Base-by-base conservation (phyloP, 2,329 filamentous ascomycete genomes). In the Colletotrichum lentis region DNA sequence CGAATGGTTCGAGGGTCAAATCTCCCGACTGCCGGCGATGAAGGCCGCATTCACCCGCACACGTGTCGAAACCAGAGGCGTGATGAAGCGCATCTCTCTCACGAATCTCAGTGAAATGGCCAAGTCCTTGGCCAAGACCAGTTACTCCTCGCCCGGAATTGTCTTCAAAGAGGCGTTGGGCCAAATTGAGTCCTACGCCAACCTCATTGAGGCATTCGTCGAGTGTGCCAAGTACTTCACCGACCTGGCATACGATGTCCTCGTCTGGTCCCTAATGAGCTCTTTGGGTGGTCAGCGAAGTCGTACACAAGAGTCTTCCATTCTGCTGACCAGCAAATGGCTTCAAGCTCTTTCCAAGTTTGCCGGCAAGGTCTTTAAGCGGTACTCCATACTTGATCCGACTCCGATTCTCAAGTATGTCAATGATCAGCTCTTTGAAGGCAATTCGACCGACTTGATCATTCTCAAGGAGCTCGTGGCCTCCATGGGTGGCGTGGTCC, bases 211-310 rank as follows among this genome's bases (percentile, higher is more conserved):
- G 70, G 93, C 93, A 5, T 93, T 99, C 69, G 94, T 98, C 16
- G 94, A 97, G 76, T 97, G 94, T 75, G 94, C 93, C 46, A 91
- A 93, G 73, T 97, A 97, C 77, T 97, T 98, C 73, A 97, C 95
- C 1, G 90, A 92, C 62, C 82, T 99, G 44, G 95, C 93, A 0
- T 97, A 97, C 76, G 96, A 99, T 77, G 92, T 97, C 39, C 84
- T 99, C 52, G 92, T 93, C 3, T 99, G 95, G 94, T 93, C 93
- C 22, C 83, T 99, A 52, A 88, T 99, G 79, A 96, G 89, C 74
- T 89, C 88, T 1, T 80, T 91, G 14, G 83, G 81, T 41, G 87
- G 86, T 58, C 88, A 88, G 61, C 83, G 88, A 74, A 90, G 87
- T 74, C 83, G 88, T 43, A 90, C 86, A 5, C 87, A 89, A 73